A percentile compares a stretch with the other conserved stretches of the same genome.
Conservation (phyloP, 495 filamentous ascomycete species). For the Halenospora varia region DNA sequence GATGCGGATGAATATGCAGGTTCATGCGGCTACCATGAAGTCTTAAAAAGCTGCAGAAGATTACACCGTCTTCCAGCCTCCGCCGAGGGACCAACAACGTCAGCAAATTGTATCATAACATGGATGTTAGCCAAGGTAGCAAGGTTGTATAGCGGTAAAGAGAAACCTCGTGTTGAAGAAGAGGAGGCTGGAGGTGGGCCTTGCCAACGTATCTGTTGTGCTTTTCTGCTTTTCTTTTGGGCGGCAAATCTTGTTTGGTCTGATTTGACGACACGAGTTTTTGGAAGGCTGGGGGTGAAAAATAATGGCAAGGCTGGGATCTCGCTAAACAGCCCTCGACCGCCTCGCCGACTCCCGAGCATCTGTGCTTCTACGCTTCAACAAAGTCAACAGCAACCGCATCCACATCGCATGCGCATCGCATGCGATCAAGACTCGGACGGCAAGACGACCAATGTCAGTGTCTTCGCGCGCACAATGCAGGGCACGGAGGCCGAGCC, state of each 20-base stretch:
- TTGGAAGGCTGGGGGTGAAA: not conserved
- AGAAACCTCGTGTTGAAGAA: not conserved
- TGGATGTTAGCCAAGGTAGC: not conserved
- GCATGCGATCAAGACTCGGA: no score
- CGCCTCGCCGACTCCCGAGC: not conserved
- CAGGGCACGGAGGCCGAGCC: no score
- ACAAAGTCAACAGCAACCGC: not conserved
- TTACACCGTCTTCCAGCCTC: conserved; percentile 22
- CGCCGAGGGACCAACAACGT: conserved; percentile 5
- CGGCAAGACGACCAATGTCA: no score
- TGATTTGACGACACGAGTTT: not conserved
- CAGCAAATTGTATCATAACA: conserved; percentile 2
- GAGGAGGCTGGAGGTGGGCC: conserved; percentile 19
- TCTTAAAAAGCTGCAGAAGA: conserved; percentile 17
- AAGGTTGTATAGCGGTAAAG: conserved; percentile 2
- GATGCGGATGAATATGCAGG: conserved; percentile 4
- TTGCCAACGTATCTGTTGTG: not conserved
- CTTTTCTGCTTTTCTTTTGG: not conserved
- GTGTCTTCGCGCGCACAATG: no score
- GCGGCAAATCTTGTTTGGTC: not conserved
- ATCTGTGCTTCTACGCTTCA: not conserved
- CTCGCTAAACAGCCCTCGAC: not conserved
- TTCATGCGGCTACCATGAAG: conserved; percentile 11
- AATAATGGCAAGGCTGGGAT: not conserved
- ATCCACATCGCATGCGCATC: not conserved